These are phyloP conservation scores for Globisporangium takayamanum DNA, from an alignment of 352 stramenopile genomes.

Conservation along the genomic window DNA sequence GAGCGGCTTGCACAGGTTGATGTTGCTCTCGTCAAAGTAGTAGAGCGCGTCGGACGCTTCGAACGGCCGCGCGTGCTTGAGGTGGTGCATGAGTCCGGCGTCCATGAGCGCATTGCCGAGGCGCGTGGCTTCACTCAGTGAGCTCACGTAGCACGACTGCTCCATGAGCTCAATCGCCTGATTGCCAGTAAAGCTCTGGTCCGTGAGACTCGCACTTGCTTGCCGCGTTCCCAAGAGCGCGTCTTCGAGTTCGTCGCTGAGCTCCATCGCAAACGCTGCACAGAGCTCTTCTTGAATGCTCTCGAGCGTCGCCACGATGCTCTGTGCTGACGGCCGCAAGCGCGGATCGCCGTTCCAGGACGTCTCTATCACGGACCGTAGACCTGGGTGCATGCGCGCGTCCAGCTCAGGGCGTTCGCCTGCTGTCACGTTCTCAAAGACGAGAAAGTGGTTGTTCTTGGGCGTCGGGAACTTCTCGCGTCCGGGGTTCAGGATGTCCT, in stretches of 20 bases:
- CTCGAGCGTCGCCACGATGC: conserved; percentile 38
- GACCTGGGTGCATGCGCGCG: conserved; percentile 20
- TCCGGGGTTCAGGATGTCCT: conserved; percentile 57
- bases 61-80: conserved; percentile 41
- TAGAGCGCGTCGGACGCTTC: conserved; percentile 31
- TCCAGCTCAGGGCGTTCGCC: conserved; percentile 42
- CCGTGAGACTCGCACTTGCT: conserved; percentile 4
- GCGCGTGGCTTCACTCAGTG: conserved; percentile 34
- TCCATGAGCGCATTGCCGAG: conserved; percentile 66
- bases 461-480: conserved; percentile 39
- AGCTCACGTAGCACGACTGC: conserved; percentile 34
- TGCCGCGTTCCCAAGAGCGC: conserved; percentile 19
- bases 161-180: conserved; percentile 34
- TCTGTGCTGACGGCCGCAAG: conserved; percentile 34
- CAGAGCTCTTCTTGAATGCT: conserved; percentile 41
- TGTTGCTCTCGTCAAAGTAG: conserved; percentile 46
- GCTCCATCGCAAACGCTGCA: conserved; percentile 30
- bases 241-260: conserved; percentile 35
- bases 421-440: conserved; percentile 47
- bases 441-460: conserved; percentile 48
- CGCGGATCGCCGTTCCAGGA: conserved; percentile 34
- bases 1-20: conserved; percentile 40
- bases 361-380: conserved; percentile 37
- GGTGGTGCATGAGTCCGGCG: conserved; percentile 44
- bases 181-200: conserved; percentile 34